Evolutionary conservation across 805 yeast genomes (phyloP).

Genomic region (Zygoascus bituminiphila): DNA sequence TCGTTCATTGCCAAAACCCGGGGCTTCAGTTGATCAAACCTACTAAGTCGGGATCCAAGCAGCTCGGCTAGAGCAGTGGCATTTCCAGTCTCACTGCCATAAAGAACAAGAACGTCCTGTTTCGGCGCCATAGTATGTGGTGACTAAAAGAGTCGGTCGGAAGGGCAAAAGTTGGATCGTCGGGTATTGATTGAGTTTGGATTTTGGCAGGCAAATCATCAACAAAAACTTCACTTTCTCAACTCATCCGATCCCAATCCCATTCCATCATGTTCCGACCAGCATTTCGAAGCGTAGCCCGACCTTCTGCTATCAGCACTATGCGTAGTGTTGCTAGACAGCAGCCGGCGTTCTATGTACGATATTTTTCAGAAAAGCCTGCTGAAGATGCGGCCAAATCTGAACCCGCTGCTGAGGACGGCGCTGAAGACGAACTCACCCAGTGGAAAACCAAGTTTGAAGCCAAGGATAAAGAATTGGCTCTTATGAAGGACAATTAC

Average conservation of each 20-base stretch:
- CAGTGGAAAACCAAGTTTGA: constrained; percentile 44
- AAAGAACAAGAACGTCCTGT: constrained; percentile 49
- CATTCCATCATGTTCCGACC: neutral
- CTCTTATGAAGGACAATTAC: constrained; percentile 75
- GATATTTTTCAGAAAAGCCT: constrained; percentile 10
- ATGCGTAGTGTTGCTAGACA: neutral
- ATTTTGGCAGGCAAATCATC: neutral
- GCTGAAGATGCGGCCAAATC: constrained; percentile 1
- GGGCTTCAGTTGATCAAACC: constrained; percentile 41
- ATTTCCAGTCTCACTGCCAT: constrained; percentile 91
- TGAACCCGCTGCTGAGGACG: constrained; percentile 3
- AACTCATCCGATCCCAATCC: no score
- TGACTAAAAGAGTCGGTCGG: no score
- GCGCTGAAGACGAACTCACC: constrained; percentile 11
- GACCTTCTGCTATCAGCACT: neutral
- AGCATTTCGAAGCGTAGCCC: neutral
- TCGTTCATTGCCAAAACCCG: constrained; percentile 49
- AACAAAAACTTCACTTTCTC: neutral
- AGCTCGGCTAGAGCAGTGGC: constrained; percentile 75
- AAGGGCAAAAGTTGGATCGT: no score
- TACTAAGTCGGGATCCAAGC: constrained; percentile 46
- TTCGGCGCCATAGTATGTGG: no score
- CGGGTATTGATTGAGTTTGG: neutral
- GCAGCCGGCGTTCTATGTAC: neutral
- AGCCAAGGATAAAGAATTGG: constrained; percentile 52